Conservation (phyloP, 495 filamentous ascomycete species). For the Penicillium coffeae region DNA sequence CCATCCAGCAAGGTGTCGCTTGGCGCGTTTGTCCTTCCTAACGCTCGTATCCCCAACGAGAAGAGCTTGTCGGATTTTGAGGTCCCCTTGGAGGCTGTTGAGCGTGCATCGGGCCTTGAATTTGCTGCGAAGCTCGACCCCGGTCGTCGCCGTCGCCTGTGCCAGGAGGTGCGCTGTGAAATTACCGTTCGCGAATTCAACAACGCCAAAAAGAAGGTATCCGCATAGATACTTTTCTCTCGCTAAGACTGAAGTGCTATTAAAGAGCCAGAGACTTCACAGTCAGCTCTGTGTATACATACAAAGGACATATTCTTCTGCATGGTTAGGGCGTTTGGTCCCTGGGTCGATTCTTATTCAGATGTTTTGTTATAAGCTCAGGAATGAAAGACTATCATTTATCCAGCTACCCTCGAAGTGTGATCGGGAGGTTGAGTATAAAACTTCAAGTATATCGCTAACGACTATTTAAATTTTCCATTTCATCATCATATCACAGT, state of each 20-base stretch:
- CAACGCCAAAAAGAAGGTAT: slow-evolving; percentile 32
- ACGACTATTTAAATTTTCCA: background rate
- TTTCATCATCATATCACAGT: slow-evolving; percentile 6
- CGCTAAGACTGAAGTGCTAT: background rate
- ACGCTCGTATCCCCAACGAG: slow-evolving; percentile 81
- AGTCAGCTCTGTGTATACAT: slow-evolving; percentile 23
- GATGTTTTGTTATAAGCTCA: slow-evolving; percentile 1
- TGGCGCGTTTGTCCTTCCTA: slow-evolving; percentile 93
- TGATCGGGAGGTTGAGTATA: background rate
- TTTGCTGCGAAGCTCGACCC: slow-evolving; percentile 77
- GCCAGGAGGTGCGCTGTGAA: slow-evolving; percentile 77
- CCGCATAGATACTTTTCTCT: background rate
- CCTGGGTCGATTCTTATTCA: slow-evolving; percentile 12
- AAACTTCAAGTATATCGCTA: background rate
- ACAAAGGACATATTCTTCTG: slow-evolving; percentile 21
- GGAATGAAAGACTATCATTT: background rate
- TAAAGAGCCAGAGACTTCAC: background rate
- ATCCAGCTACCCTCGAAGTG: background rate
- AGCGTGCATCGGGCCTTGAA: slow-evolving; percentile 86
- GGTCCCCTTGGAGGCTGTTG: slow-evolving; percentile 87
- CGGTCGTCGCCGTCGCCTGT: slow-evolving; percentile 71
- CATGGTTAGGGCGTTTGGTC: slow-evolving; percentile 24
- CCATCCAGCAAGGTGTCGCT: slow-evolving; percentile 71
- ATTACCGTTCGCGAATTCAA: slow-evolving; percentile 76
- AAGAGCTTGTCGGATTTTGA: slow-evolving; percentile 86